These are phyloP conservation scores for Odontarrhena argentea DNA, from an alignment of 345 rosid genomes.

Conservation along the genomic window DNA sequence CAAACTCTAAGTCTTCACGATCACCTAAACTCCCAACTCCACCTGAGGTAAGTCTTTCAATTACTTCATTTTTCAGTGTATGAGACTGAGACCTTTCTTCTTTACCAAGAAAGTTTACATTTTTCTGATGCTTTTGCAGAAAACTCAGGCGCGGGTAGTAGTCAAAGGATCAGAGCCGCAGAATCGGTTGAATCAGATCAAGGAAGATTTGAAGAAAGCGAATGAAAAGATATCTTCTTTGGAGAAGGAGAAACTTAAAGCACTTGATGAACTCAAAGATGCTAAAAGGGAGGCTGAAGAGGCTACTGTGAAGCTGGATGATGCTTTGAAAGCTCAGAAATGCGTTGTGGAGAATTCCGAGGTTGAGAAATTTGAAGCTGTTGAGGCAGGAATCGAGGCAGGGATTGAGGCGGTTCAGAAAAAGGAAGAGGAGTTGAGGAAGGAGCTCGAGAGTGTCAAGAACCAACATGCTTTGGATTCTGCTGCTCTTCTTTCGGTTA, in stretches of 20 bases:
- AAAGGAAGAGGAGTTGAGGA: constrained; percentile 84
- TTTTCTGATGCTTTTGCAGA: constrained; percentile 54
- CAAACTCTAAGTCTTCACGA: constrained; percentile 65
- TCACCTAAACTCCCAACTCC: constrained; percentile 65
- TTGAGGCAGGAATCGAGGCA: constrained; percentile 88
- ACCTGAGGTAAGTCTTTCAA: constrained; percentile 53
- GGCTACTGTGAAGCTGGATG: constrained; percentile 72
- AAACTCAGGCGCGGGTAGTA: constrained; percentile 49
- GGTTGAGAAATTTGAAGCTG: constrained; percentile 85
- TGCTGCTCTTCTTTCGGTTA: constrained; percentile 67
- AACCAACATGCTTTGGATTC: constrained; percentile 85
- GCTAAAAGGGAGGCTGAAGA: constrained; percentile 66
- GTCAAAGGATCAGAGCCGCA: constrained; percentile 67
- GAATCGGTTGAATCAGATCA: constrained; percentile 61
- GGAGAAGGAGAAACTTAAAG: constrained; percentile 79
- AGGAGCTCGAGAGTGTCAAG: constrained; percentile 71
- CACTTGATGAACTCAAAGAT: constrained; percentile 72
- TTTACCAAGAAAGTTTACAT: constrained; percentile 22
- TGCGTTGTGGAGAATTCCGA: constrained; percentile 80
- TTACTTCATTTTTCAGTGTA: too few relatives aligned
- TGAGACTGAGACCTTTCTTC: too few relatives aligned
- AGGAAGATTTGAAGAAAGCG: constrained; percentile 91
- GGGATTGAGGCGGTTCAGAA: constrained; percentile 82
- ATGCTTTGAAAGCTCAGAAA: constrained; percentile 86
- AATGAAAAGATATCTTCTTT: constrained; percentile 63